Percentiles rank a stretch among this genome's conserved stretches.
phyloP scores from a whole-genome alignment of 2,329 filamentous ascomycete genomes.

The Ophiostoma quercus region DNA sequence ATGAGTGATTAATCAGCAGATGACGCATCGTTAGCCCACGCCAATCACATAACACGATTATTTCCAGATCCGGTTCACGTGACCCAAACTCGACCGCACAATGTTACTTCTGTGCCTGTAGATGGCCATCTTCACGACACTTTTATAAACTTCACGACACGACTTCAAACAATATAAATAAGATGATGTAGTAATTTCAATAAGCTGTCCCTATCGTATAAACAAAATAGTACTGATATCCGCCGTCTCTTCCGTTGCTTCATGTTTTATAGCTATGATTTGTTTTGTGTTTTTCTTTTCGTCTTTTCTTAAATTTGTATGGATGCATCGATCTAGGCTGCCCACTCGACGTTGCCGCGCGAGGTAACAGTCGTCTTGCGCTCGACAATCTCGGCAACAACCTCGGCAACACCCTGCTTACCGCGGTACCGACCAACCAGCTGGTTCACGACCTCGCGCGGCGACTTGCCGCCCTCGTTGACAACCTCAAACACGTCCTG shows the following conservation, averaged over 20 bases:
- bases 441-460: constrained; percentile 56
- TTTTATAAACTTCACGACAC: not conserved
- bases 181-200: not conserved
- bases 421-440: constrained; percentile 55
- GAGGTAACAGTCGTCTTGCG: constrained; percentile 50
- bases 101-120: not conserved
- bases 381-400: constrained; percentile 62
- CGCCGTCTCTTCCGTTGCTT: not conserved
- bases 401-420: constrained; percentile 64
- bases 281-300: not conserved
- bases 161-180: not conserved
- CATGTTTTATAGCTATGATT: not conserved
- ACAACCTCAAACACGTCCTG: constrained; percentile 49
- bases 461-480: constrained; percentile 37
- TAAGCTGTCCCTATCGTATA: constrained; percentile 1
- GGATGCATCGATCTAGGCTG: not conserved
- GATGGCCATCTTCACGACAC: not conserved
- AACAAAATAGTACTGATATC: not conserved
- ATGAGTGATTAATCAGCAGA: not conserved
- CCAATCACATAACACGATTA: constrained; percentile 13
- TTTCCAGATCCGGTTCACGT: not conserved
- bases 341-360: constrained; percentile 33
- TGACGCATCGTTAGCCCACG: not conserved
- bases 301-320: not conserved
- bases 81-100: not conserved